A percentile compares a stretch with the other conserved stretches of the same genome.
These are phyloP conservation scores for Periconia sp. DNA, from an alignment of 2,329 filamentous ascomycete species.

Conservation along the genomic window DNA sequence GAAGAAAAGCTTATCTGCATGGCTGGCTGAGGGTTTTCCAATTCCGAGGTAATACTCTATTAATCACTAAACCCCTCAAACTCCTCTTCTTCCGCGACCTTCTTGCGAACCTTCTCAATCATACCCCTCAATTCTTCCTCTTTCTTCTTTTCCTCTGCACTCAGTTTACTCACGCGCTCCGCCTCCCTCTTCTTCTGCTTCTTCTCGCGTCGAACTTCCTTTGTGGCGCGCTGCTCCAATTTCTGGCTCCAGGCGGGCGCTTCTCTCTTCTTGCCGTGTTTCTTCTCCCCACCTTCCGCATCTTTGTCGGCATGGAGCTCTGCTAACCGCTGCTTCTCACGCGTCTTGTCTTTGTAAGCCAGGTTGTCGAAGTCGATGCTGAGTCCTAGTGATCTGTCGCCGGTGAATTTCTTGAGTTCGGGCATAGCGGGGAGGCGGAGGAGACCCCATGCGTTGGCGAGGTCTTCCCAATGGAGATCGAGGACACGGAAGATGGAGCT, in stretches of 20 bases:
- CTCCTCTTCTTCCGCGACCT: conserved; percentile 27
- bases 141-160: conserved; percentile 27
- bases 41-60: too few species aligned
- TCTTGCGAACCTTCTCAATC: conserved; percentile 28
- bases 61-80: conserved; percentile 42
- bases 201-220: conserved; percentile 38
- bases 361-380: conserved; percentile 44
- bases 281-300: conserved; percentile 25
- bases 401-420: conserved; percentile 59
- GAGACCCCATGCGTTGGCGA: conserved; percentile 82
- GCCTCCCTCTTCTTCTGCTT: conserved; percentile 31
- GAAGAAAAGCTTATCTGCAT: too few species aligned
- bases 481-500: conserved; percentile 83
- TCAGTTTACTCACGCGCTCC: conserved; percentile 24
- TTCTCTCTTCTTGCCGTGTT: conserved; percentile 27
- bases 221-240: conserved; percentile 34
- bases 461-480: conserved; percentile 82
- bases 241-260: conserved; percentile 40
- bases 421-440: conserved; percentile 91
- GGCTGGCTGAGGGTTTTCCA: too few species aligned
- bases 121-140: conserved; percentile 25
- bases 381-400: conserved; percentile 47
- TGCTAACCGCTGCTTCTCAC: conserved; percentile 46
- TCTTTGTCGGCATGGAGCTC: conserved; percentile 31
- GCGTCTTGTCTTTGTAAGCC: conserved; percentile 48